Base-by-base conservation (phyloP, 2,329 filamentous ascomycete genomes). In the Ascochyta viciae-villosae region DNA sequence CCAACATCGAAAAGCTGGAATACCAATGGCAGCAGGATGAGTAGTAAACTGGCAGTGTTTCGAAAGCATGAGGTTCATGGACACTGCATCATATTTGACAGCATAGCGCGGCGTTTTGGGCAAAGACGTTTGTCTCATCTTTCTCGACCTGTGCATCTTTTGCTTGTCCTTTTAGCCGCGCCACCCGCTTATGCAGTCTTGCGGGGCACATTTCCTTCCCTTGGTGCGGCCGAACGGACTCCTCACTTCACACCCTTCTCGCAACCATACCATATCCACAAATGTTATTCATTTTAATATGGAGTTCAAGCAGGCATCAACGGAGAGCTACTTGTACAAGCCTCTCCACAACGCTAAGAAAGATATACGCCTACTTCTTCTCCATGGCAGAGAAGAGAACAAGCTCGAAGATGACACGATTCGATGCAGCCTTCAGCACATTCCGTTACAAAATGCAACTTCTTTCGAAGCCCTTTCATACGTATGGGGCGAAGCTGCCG, bases 11-110 rank as follows among this genome's bases (percentile, higher is more conserved):
- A 76, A 89, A 89, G 29, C 76, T 98, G 70, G 88, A 94, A 67
- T 98, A 97, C 76, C 87, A 89, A 29, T 99, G 94, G 95, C 91
- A 97, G 81, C 95, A 96, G 89, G 95, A 97, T 78, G 91, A 92
- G 76, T 95, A 57, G 57, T 16, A 38, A 22, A 12, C 4, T 13
- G 13, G 22, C 9, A 15, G 16, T 27, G 24, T 23, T 29, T 38
- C n/a, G 8, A 33, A n/a, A 23, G 19, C 15, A 41, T 16, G 15
- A 44, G 22, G 9, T 40, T 22, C 38, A 13, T 29, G 3, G 16
- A 13, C 27, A 50, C 24, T 19, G 9, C 41, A 47, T 51, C 37
- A 34, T 22, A 27, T 43, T 29, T 6, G 27, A 43, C 19, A 50
- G 49, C 52, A 61, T 50, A 59, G 59, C 59, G 56, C 42, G 52